Base-by-base conservation (phyloP, 352 stramenopile species). In the Aphanomyces invadans region DNA sequence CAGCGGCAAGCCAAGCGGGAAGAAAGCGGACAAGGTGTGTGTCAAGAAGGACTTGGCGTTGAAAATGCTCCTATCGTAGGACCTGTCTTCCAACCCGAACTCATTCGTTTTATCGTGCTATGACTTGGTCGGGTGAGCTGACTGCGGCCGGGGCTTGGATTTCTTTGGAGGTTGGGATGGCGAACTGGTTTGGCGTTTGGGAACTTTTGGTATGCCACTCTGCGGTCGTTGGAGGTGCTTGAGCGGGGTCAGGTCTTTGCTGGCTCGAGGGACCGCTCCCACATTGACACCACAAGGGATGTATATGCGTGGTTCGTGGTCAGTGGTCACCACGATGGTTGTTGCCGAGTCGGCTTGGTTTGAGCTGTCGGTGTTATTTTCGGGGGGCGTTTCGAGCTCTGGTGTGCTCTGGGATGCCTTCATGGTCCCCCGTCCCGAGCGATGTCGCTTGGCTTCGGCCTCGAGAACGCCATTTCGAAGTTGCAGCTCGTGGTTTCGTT, bases 401-500 rank as follows among this genome's bases (percentile, higher is more conserved):
- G 44, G 44, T 19, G 19, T 9, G 44, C 44, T 52, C 44, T n/a
- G 36, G 7, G 36, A 42, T 15, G 36, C 36, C 36, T 42, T 7
- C 36, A 42, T 42, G 7, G 7, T 15, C 36, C 36, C 36, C 15
- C 36, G 36, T 15, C 36, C 36, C 36, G 7, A 15, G 7, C 36
- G 36, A 42, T 15, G 21, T 5, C 29, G 25, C 25, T 57, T 57
- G 49, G 29, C 25, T 57, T 57, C 17, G 17, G 29, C 19, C 19
- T 57, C 25, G 7, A 57, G 25, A 4, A 57, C 12, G 4, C 12
- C 15, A 28, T 33, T 38, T 5, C 29, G 49, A 9, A 33, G 69
- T 42, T 86, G 74, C n/a, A 92, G 62, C 62, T 89, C 81, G 52
- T 87, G 87, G 65, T 88, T 89, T 26, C 78, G 69, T 31, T 75